Evolutionary conservation across 768 basidiomycete genomes (phyloP).

Genomic region (Calvatia gigantea): DNA sequence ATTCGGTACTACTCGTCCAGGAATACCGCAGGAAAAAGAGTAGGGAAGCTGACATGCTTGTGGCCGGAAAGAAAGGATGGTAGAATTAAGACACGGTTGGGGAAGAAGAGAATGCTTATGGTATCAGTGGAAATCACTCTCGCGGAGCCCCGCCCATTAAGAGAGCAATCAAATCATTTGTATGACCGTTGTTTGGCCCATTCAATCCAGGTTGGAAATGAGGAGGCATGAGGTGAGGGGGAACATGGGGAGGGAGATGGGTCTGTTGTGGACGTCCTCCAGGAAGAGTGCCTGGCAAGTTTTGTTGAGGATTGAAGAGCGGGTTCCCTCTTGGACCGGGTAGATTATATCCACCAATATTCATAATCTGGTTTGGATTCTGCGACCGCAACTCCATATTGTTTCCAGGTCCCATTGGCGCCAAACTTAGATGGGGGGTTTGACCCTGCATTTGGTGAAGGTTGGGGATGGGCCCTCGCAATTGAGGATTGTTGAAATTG

Average conservation of each 20-base stretch:
- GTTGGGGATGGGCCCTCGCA: slow-evolving; percentile 50
- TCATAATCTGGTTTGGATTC: slow-evolving; percentile 50
- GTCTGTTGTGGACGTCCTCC: slow-evolving; percentile 52
- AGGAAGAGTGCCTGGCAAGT: slow-evolving; percentile 39
- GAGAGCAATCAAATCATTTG: slow-evolving; percentile 80
- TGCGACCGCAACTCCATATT: slow-evolving; percentile 53
- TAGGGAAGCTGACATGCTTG: slow-evolving; percentile 5
- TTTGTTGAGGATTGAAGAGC: slow-evolving; percentile 47
- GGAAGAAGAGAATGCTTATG: background rate
- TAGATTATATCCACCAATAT: slow-evolving; percentile 40
- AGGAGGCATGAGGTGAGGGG: slow-evolving; percentile 31
- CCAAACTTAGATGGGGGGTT: slow-evolving; percentile 45
- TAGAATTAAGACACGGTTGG: slow-evolving; percentile 6
- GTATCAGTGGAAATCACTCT: slow-evolving; percentile 40
- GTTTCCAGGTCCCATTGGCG: slow-evolving; percentile 45
- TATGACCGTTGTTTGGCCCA: slow-evolving; percentile 48
- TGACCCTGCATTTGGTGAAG: slow-evolving; percentile 46
- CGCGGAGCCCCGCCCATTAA: slow-evolving; percentile 72
- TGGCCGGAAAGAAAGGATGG: background rate
- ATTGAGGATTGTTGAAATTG: slow-evolving; percentile 43
- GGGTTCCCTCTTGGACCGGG: slow-evolving; percentile 41
- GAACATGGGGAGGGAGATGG: slow-evolving; percentile 45
- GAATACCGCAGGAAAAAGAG: slow-evolving; percentile 5
- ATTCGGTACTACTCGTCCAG: slow-evolving; percentile 11
- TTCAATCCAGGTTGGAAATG: slow-evolving; percentile 63